These are phyloP conservation scores for Osmanthus fragrans DNA, from an alignment of 257 asterid species.

Conservation along the genomic window DNA sequence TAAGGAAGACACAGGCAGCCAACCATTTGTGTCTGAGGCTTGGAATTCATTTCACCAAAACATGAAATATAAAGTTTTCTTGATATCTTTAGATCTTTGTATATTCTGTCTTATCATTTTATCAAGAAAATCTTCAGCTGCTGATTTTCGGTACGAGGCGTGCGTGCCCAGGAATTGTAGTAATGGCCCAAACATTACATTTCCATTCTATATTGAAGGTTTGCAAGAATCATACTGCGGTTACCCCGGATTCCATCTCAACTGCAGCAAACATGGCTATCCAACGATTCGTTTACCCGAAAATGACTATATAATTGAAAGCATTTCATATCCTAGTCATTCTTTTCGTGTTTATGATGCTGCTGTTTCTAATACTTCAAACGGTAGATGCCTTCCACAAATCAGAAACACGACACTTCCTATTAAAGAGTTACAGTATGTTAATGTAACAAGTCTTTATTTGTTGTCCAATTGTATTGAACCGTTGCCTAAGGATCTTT, in stretches of 20 bases:
- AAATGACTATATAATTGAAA: slow-evolving; percentile 34
- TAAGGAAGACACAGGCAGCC: background rate
- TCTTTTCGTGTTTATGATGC: slow-evolving; percentile 32
- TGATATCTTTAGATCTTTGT: slow-evolving; percentile 20
- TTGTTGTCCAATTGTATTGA: slow-evolving; percentile 44
- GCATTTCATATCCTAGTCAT: slow-evolving; percentile 30
- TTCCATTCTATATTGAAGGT: slow-evolving; percentile 47
- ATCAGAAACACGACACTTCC: slow-evolving; percentile 33
- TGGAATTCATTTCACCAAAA: background rate
- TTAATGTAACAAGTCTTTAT: slow-evolving; percentile 17
- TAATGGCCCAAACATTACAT: slow-evolving; percentile 46
- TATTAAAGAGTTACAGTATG: background rate
- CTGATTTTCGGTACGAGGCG: slow-evolving; percentile 39
- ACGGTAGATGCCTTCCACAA: slow-evolving; percentile 28
- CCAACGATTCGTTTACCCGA: slow-evolving; percentile 36
- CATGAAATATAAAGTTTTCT: background rate
- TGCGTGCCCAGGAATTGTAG: slow-evolving; percentile 45
- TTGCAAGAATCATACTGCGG: slow-evolving; percentile 52
- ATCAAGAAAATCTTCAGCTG: slow-evolving; percentile 30
- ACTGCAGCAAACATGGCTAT: slow-evolving; percentile 33
- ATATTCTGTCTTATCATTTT: slow-evolving; percentile 34
- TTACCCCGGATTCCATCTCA: slow-evolving; percentile 34
- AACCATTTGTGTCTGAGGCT: background rate
- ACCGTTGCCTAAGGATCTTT: background rate
- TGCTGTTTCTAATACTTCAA: slow-evolving; percentile 3